Percentiles rank a stretch among this genome's conserved stretches.
Evolutionary conservation across 805 yeast species (phyloP).

Genomic region (Ogataea thermomethanolica): DNA sequence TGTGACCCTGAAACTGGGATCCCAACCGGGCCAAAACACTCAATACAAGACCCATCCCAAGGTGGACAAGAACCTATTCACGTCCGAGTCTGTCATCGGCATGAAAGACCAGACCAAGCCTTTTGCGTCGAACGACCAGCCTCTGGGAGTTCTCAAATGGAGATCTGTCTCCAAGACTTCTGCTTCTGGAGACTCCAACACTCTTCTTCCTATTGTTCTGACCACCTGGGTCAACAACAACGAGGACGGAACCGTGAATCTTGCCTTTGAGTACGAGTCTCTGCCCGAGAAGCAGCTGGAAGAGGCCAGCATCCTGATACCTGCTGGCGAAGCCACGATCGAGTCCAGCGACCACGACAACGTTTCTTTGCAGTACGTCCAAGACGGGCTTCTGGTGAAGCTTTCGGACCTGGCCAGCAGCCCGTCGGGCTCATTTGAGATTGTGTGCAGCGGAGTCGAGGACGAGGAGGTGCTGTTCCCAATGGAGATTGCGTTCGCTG

Average conservation of each 20-base stretch:
- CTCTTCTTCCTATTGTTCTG: slow-evolving; percentile 62
- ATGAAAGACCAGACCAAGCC: slow-evolving; percentile 74
- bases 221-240: slow-evolving; percentile 80
- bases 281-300: slow-evolving; percentile 48
- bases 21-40: slow-evolving; percentile 42
- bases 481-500: slow-evolving; percentile 63
- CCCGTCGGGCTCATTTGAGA: slow-evolving; percentile 72
- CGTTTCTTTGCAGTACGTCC: slow-evolving; percentile 53
- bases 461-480: slow-evolving; percentile 90
- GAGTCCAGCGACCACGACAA: slow-evolving; percentile 53
- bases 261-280: slow-evolving; percentile 87
- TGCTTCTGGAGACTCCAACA: slow-evolving; percentile 50
- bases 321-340: slow-evolving; percentile 55
- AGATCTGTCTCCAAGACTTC: slow-evolving; percentile 58
- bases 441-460: slow-evolving; percentile 60
- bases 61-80: slow-evolving; percentile 76
- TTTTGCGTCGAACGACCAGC: slow-evolving; percentile 89
- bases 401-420: slow-evolving; percentile 48
- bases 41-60: slow-evolving; percentile 96
- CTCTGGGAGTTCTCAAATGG: slow-evolving; percentile 92
- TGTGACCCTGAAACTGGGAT: slow-evolving; percentile 52
- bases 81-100: slow-evolving; percentile 53
- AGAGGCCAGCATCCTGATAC: slow-evolving; percentile 57
- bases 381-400: slow-evolving; percentile 68
- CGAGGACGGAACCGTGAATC: slow-evolving; percentile 58